Base-by-base conservation (phyloP, 345 rosid genomes). In the Citrus inodora region DNA sequence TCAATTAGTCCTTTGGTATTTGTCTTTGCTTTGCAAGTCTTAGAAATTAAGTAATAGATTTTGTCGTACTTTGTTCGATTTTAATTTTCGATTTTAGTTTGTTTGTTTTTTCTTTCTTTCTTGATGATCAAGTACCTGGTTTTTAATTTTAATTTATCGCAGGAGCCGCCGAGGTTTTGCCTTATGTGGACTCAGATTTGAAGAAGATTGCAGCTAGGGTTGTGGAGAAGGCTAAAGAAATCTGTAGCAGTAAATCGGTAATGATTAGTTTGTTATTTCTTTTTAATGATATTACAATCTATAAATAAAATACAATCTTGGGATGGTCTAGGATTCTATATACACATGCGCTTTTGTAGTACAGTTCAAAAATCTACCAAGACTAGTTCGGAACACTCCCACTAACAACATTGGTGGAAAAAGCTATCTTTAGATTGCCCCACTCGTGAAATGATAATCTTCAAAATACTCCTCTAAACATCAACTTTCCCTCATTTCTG, bases 101-200 rank as follows among this genome's bases (percentile, higher is more conserved):
- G 42, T 38, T 38, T 40, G 46, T 40, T 10, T 37, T 2, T 71
- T 22, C 13, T 64, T 24, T 24, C 16, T 16, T 38, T 24, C 6
- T 27, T 60, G 67, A 13, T 58, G 16, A 21, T 51, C 56, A 25
- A 51, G 5, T 48, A 33, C 53, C 14, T 64, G 37, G 35, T 0
- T 32, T 17, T 28, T 22, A 6, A 25, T 66, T 51, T 32, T 2
- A 28, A 30, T 53, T 32, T 65, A 2, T 27, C 38, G 70, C 73
- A 93, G 99, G 97, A 70, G 89, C 89, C 62, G 95, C 92, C 1
- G 99, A 92, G 59, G 87, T 92, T 78, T 67, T 91, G 37, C 91
- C 94, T 9, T 38, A 63, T 71, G 92, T 94, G 75, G 98, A 96
- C 16, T 65, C 92, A 2, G 97, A 92, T 87, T 87, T 96, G 89